These are phyloP conservation scores for Talaromyces sp. DNA, from an alignment of 2,329 filamentous ascomycete genomes.

Conservation along the genomic window DNA sequence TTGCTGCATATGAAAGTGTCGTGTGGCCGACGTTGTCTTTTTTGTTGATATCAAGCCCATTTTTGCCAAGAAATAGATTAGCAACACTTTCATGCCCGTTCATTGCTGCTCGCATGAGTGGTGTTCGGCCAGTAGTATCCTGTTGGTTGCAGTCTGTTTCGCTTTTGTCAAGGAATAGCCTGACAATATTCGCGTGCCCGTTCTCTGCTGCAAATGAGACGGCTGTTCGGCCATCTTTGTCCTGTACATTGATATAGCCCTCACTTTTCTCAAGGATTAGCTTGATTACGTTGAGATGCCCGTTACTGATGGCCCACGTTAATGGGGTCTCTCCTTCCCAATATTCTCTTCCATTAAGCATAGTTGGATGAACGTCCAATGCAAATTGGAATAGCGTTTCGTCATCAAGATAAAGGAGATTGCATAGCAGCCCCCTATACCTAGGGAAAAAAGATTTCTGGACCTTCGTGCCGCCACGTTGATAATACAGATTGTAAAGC, in stretches of 20 bases:
- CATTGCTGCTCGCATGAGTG: too few relatives aligned
- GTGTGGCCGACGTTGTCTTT: too few relatives aligned
- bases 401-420: background rate
- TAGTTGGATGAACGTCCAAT: background rate
- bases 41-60: too few relatives aligned
- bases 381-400: background rate
- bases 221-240: too few relatives aligned
- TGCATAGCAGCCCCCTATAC: background rate
- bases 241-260: background rate
- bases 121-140: too few relatives aligned
- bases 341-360: background rate
- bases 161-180: too few relatives aligned
- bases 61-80: too few relatives aligned
- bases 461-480: background rate
- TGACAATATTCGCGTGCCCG: too few relatives aligned
- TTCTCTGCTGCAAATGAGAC: too few relatives aligned
- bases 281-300: background rate
- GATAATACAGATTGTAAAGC: background rate
- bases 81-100: too few relatives aligned
- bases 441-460: background rate
- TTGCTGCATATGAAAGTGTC: too few relatives aligned
- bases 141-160: too few relatives aligned
- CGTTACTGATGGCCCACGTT: background rate
- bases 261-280: background rate
- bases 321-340: background rate